These are phyloP conservation scores for Nemania sp. DNA, from an alignment of 2,329 filamentous ascomycete genomes.

Conservation along the genomic window DNA sequence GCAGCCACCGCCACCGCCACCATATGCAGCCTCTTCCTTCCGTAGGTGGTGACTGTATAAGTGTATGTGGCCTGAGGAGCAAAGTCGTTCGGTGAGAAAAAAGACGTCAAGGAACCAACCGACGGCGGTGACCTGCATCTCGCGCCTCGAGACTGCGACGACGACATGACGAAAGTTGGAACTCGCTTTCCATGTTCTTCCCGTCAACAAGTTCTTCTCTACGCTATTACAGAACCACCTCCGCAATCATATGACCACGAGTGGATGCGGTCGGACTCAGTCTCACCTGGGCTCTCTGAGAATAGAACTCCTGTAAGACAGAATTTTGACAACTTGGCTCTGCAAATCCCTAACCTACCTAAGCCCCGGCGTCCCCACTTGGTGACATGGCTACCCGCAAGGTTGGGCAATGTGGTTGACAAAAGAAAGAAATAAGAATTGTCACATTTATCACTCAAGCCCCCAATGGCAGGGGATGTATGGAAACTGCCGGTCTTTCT, in stretches of 20 bases:
- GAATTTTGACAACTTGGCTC: constrained; percentile 19
- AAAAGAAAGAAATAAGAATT: not conserved
- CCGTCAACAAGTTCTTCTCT: not conserved
- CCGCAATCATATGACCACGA: constrained; percentile 23
- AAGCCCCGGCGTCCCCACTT: constrained; percentile 18
- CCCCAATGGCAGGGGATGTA: too few species aligned
- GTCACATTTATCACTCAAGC: too few species aligned
- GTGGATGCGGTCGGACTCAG: constrained; percentile 25
- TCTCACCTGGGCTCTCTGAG: constrained; percentile 14
- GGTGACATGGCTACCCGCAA: constrained; percentile 14
- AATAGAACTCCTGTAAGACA: constrained; percentile 4
- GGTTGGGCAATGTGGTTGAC: not conserved
- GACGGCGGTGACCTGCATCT: not conserved
- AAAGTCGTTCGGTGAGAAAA: not conserved
- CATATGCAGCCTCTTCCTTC: not conserved
- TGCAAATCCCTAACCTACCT: too few species aligned
- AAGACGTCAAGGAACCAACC: not conserved
- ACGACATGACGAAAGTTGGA: too few species aligned
- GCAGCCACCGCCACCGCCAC: not conserved
- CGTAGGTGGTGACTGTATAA: not conserved
- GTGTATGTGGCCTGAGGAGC: not conserved
- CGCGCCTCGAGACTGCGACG: too few species aligned
- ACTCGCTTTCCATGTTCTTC: too few species aligned
- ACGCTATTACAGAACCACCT: not conserved
- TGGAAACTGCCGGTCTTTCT: too few species aligned